Evolutionary conservation across 306 rosid species (phyloP), one percentile per base, ranked within the genome.

Genomic region (Begonia fuchsioides): DNA sequence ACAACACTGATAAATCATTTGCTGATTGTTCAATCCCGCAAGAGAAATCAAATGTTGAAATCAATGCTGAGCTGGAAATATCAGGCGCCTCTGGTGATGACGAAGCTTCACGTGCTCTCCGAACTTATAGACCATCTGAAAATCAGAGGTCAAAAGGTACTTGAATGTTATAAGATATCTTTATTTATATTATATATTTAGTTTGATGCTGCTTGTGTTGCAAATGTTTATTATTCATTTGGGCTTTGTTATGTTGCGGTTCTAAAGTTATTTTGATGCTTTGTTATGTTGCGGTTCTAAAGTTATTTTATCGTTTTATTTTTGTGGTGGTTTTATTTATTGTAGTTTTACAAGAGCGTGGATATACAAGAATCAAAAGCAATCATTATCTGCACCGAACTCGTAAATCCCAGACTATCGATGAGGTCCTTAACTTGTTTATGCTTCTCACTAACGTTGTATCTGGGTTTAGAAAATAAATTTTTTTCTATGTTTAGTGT

Each of bases 31-130:
- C 76, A 52, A 79, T 72, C 47, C 83, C 83, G 45, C 99, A 92
- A 79, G 99, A 92, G 74, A 92, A 86, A 72, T 77, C 99, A 58
- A 92, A 92, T 75, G 82, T 81, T 35, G 99, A 86, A 61, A 92
- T 92, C 61, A 92, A 92, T 55, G 77, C 81, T 8, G 99, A 92
- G 68, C 73, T 92, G 73, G 99, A 87, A 50, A 56, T 92, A 70
- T 86, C 99, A 55, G 95, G 86, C 19, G 97, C 73, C 53, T 87
- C 94, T 13, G 96, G 94, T 32, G 98, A 92, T 50, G 99, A 92
- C 65, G 84, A 86, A 77, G 87, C 72, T 53, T 65, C 72, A 3
- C 82, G 61, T 48, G 64, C 49, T 49, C 73, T 62, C 61, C 70
- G 53, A 85, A 77, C 68, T 52, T 68, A 62, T 53, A 80, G 73